Evolutionary conservation across 2,329 filamentous ascomycete genomes (phyloP).

Genomic region (Clarireedia hainanense): DNA sequence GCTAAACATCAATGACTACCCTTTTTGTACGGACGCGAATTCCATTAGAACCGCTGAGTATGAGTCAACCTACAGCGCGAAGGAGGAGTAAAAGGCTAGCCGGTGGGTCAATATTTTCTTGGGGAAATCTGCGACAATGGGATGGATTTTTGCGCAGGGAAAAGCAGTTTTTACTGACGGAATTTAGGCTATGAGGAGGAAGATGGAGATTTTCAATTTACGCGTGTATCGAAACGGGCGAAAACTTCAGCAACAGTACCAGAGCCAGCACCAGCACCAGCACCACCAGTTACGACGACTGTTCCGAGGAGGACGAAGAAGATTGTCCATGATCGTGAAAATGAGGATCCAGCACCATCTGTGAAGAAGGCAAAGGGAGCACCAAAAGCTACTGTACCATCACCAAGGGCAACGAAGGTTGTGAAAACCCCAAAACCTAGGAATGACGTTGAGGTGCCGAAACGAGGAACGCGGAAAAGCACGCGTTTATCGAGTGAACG

Average conservation of each 20-base stretch:
- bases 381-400: background rate
- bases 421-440: background rate
- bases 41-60: conserved; percentile 60
- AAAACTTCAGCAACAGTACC: conserved; percentile 40
- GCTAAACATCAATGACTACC: conserved; percentile 57
- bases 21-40: conserved; percentile 51
- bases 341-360: conserved; percentile 12
- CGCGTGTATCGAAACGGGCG: conserved; percentile 56
- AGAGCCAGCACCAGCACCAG: conserved; percentile 20
- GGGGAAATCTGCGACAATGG: conserved; percentile 5
- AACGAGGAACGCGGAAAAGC: conserved; percentile 34
- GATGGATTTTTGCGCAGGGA: conserved; percentile 5
- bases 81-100: conserved; percentile 55
- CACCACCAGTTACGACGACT: conserved; percentile 32
- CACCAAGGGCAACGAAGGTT: background rate
- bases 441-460: conserved; percentile 29
- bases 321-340: conserved; percentile 32
- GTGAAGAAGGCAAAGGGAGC: conserved; percentile 7
- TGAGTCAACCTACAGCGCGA: conserved; percentile 52
- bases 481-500: conserved; percentile 38
- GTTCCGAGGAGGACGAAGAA: conserved; percentile 31
- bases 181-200: conserved; percentile 56
- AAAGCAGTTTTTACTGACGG: conserved; percentile 8
- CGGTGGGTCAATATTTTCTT: conserved; percentile 38
- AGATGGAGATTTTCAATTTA: conserved; percentile 71